Conservation (phyloP, 257 asterid species). For the Nicotiana undulata region DNA sequence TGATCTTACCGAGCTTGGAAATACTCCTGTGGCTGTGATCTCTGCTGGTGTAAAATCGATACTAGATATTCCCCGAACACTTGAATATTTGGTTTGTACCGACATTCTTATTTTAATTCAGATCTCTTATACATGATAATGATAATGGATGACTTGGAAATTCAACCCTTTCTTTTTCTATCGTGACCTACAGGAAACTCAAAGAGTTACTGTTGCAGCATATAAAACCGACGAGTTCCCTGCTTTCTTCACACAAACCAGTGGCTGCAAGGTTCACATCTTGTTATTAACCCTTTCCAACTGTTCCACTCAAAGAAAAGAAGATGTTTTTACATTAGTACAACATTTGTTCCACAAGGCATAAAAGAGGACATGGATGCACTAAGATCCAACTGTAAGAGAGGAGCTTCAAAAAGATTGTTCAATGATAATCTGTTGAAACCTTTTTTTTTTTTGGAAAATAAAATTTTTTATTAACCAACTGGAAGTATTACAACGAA, state of each 20-base stretch:
- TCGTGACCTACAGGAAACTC: constrained; percentile 68
- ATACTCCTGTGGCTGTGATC: constrained; percentile 81
- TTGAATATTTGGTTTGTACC: constrained; percentile 73
- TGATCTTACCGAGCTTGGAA: constrained; percentile 89
- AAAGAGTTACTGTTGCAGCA: constrained; percentile 88
- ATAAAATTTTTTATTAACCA: too few species aligned
- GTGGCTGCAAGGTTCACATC: constrained; percentile 72
- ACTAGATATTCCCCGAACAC: constrained; percentile 82
- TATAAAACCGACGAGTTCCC: constrained; percentile 82
- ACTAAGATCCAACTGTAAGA: neutral
- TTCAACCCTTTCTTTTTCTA: constrained; percentile 1
- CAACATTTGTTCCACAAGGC: neutral
- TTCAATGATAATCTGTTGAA: neutral
- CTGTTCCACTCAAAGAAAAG: neutral
- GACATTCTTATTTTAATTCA: constrained; percentile 4
- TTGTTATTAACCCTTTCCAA: neutral
- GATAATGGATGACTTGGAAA: neutral
- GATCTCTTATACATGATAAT: neutral
- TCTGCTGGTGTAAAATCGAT: constrained; percentile 94
- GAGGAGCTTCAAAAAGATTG: neutral
- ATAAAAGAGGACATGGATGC: neutral
- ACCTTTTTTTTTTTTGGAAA: neutral
- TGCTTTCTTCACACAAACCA: constrained; percentile 79
- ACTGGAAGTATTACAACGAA: too few species aligned
- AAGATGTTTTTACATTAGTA: neutral